Conservation (phyloP, 495 filamentous ascomycete species). For the Podospora pseudoanserina region DNA sequence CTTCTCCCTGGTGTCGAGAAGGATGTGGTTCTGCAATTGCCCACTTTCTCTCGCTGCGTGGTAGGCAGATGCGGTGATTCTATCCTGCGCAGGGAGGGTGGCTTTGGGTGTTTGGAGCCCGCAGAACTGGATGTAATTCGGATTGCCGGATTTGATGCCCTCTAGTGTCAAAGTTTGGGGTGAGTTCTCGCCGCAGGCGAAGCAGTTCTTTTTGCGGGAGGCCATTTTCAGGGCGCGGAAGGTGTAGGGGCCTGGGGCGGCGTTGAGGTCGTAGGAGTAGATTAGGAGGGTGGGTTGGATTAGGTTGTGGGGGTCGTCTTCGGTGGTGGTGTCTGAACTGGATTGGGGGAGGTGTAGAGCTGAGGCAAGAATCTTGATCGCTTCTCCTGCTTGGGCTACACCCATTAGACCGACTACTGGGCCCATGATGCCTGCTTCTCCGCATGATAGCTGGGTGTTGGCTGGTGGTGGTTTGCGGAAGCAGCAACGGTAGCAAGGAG, state of each 20-base stretch:
- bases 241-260: conserved; percentile 45
- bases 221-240: conserved; percentile 75
- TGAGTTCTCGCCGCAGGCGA: conserved; percentile 62
- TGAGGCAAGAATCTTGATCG: conserved; percentile 71
- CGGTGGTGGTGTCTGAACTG: neutral
- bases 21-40: conserved; percentile 41
- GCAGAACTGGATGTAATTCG: conserved; percentile 81
- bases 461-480: conserved; percentile 84
- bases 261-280: conserved; percentile 56
- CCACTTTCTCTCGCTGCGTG: conserved; percentile 26
- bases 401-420: conserved; percentile 95
- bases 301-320: conserved; percentile 16
- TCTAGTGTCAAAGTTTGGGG: conserved; percentile 56
- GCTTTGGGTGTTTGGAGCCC: conserved; percentile 33
- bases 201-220: conserved; percentile 61
- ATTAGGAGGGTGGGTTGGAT: conserved; percentile 59
- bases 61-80: conserved; percentile 60
- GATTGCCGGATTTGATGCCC: conserved; percentile 57
- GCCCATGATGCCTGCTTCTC: conserved; percentile 87
- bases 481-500: conserved; percentile 91
- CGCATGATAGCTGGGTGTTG: conserved; percentile 72
- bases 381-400: conserved; percentile 82
- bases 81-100: conserved; percentile 52
- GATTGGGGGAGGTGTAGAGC: conserved; percentile 27
- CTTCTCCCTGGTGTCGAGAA: conserved; percentile 80